Conservation (phyloP, 1,284 basidiomycete genomes). For the Heterobasidion annosum region DNA sequence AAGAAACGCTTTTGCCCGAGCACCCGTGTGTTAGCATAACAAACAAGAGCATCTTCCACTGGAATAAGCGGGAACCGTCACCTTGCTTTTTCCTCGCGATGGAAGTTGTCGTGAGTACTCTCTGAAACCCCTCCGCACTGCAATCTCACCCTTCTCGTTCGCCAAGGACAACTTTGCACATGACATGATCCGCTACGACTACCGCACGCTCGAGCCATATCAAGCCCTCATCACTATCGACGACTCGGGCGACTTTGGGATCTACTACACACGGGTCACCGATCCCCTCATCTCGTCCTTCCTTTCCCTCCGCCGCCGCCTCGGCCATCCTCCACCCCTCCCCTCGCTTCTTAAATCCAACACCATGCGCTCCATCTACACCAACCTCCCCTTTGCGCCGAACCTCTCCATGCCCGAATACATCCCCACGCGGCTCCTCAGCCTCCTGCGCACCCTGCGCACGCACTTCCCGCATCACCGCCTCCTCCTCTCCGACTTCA, state of each 20-base stretch:
- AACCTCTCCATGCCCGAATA: constrained; percentile 90
- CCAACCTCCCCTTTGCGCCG: constrained; percentile 77
- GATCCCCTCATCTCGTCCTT: constrained; percentile 81
- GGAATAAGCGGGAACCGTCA: constrained; percentile 67
- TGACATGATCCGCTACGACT: constrained; percentile 88
- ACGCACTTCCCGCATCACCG: constrained; percentile 86
- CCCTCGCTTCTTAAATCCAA: constrained; percentile 50
- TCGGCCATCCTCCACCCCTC: constrained; percentile 47
- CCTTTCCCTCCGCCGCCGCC: constrained; percentile 51
- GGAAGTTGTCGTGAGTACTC: constrained; percentile 80
- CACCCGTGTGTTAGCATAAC: constrained; percentile 66
- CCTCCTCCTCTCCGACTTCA: constrained; percentile 90
- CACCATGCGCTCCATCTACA: constrained; percentile 52
- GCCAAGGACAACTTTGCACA: constrained; percentile 95
- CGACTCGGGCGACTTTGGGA: constrained; percentile 76
- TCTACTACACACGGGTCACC: constrained; percentile 76
- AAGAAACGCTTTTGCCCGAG: constrained; percentile 39
- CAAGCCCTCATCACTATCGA: constrained; percentile 85
- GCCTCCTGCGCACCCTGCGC: constrained; percentile 78
- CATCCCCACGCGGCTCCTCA: constrained; percentile 88
- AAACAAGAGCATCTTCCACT: constrained; percentile 85
- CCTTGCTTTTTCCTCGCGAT: constrained; percentile 92
- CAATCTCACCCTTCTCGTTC: not conserved
- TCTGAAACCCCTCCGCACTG: not conserved
- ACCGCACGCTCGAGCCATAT: constrained; percentile 69